Conservation (phyloP, 768 basidiomycete genomes). For the Tylopilus sp. region DNA sequence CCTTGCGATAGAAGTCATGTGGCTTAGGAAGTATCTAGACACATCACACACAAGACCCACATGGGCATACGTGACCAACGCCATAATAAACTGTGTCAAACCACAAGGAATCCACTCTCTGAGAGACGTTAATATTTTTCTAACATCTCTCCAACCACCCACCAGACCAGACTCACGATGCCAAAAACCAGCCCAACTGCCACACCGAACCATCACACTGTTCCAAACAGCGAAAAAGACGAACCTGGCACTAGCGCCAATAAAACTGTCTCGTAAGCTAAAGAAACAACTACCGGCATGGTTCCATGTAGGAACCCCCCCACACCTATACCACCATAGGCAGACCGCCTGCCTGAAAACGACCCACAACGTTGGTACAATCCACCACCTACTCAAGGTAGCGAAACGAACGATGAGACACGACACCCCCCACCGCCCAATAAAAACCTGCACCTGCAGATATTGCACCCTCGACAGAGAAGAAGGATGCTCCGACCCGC, state of each 20-base stretch:
- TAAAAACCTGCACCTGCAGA: not conserved
- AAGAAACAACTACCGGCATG: not conserved
- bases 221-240: not conserved
- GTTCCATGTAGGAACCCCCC: not conserved
- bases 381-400: too few species aligned
- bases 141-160: not conserved
- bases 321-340: not conserved
- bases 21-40: not conserved
- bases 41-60: not conserved
- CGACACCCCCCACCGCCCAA: too few species aligned
- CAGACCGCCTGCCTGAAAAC: not conserved
- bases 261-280: not conserved
- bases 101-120: not conserved
- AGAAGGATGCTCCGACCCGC: not conserved
- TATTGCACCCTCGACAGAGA: not conserved
- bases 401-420: too few species aligned
- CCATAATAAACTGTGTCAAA: not conserved
- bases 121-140: not conserved
- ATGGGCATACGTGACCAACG: not conserved
- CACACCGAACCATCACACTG: rapidly evolving
- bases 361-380: not conserved
- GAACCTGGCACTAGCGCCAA: not conserved
- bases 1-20: not conserved
- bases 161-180: not conserved
- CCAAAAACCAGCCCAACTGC: not conserved